Evolutionary conservation across 2,329 filamentous ascomycete species (phyloP).

Genomic region (Periconia macrospinosa): DNA sequence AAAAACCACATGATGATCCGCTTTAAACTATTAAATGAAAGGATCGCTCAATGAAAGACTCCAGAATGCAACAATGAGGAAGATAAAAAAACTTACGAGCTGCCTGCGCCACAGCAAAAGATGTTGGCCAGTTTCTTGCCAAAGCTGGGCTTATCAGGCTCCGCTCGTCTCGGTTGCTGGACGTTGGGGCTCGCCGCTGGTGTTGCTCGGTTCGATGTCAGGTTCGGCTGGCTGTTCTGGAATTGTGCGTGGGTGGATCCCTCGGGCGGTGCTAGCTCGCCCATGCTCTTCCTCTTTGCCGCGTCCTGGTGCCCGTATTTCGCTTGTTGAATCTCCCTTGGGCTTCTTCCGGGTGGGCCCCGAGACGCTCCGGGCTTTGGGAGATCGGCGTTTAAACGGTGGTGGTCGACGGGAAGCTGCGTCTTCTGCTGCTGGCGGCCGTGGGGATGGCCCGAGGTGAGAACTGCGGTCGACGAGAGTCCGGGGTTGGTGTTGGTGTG

Average conservation of each 20-base stretch:
- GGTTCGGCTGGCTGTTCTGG: conserved; percentile 90
- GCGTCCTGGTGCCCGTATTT: conserved; percentile 24
- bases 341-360: conserved; percentile 47
- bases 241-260: conserved; percentile 95
- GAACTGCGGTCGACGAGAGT: conserved; percentile 78
- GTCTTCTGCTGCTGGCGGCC: conserved; percentile 55
- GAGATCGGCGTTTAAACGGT: conserved; percentile 51
- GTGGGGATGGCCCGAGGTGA: conserved; percentile 75
- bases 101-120: conserved; percentile 71
- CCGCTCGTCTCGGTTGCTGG: conserved; percentile 59
- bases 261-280: conserved; percentile 80
- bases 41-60: conserved; percentile 38
- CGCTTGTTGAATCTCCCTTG: conserved; percentile 31
- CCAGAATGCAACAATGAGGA: conserved; percentile 32
- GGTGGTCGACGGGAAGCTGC: conserved; percentile 46
- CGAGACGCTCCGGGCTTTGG: conserved; percentile 65
- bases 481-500: conserved; percentile 72
- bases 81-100: conserved; percentile 25
- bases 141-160: conserved; percentile 70
- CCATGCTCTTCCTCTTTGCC: conserved; percentile 70
- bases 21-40: conserved; percentile 12
- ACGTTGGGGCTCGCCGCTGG: conserved; percentile 46
- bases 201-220: conserved; percentile 64
- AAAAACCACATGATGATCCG: conserved; percentile 25
- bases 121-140: conserved; percentile 92